A percentile compares a stretch with the other conserved stretches of the same genome.
Evolutionary conservation across 768 basidiomycete genomes (phyloP).

Genomic region (Podaxis sp.): DNA sequence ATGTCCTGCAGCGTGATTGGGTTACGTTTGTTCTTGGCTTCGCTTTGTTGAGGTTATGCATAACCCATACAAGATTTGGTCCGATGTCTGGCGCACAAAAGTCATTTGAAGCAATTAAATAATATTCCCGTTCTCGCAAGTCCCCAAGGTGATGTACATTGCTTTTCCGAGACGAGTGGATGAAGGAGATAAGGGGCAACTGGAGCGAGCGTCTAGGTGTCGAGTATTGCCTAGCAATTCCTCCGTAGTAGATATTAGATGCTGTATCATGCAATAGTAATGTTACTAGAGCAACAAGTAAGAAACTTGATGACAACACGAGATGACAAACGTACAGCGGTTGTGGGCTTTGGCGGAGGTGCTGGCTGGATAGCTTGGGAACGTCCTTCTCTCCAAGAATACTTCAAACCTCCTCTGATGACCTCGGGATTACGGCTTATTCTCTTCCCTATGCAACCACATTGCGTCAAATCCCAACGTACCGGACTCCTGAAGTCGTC

Average conservation of each 20-base stretch:
- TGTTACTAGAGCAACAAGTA: neutral
- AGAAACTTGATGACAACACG: neutral
- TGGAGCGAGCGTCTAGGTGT: neutral
- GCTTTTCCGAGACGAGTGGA: neutral
- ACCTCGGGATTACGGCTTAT: constrained; percentile 60
- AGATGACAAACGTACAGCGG: neutral
- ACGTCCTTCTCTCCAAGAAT: constrained; percentile 64
- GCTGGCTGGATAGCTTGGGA: constrained; percentile 30
- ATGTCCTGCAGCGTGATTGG: too few species aligned
- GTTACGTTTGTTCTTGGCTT: neutral
- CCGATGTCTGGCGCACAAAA: too few species aligned
- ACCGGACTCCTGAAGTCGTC: neutral
- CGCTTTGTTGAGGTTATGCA: neutral
- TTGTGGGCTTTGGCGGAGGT: neutral
- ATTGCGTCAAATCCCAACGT: constrained; percentile 5
- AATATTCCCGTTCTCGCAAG: neutral
- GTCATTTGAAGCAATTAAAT: neutral
- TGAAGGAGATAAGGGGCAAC: neutral
- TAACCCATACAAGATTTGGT: neutral
- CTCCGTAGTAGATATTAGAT: neutral
- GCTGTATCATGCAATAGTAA: neutral
- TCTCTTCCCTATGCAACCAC: constrained; percentile 45
- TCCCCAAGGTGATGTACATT: neutral
- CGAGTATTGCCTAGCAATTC: neutral
- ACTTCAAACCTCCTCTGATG: constrained; percentile 75